phyloP scores from a whole-genome alignment of 2,329 filamentous ascomycete species.

The Amesomyces nigricolor region DNA sequence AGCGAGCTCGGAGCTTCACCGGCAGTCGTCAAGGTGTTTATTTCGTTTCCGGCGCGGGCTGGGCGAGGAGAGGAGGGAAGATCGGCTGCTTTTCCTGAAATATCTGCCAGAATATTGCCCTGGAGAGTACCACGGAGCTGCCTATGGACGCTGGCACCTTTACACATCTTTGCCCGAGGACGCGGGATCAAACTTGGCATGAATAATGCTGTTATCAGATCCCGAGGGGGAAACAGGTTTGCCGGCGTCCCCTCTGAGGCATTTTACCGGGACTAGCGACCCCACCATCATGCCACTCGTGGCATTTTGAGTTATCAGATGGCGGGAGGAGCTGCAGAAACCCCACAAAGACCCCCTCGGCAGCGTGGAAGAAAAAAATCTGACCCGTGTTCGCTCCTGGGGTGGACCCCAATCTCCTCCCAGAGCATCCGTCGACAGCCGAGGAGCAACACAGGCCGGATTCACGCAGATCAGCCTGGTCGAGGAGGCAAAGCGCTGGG shows the following conservation, averaged over 20 bases:
- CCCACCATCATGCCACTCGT: conserved; percentile 15
- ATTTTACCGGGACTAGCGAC: conserved; percentile 18
- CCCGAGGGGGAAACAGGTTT: conserved; percentile 7
- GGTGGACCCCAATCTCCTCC: background rate
- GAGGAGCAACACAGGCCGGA: background rate
- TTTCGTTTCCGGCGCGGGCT: background rate
- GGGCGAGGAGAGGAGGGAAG: background rate
- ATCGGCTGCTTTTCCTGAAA: background rate
- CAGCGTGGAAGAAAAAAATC: conserved; percentile 9
- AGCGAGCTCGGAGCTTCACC: conserved; percentile 25
- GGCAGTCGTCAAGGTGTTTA: background rate
- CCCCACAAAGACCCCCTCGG: background rate
- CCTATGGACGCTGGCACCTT: background rate
- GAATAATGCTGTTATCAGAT: conserved; percentile 26
- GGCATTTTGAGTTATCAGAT: conserved; percentile 22
- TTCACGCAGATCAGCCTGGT: background rate
- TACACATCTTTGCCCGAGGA: too few species aligned
- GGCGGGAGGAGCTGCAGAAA: conserved; percentile 1
- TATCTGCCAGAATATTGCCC: background rate
- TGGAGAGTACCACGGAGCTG: background rate
- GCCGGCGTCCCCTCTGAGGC: conserved; percentile 15
- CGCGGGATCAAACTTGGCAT: conserved; percentile 22
- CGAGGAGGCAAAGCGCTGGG: background rate
- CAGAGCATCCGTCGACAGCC: background rate
- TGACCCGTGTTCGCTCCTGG: background rate